Evolutionary conservation across 495 filamentous ascomycete species (phyloP).

Genomic region (Hypomontagnella monticulosa): DNA sequence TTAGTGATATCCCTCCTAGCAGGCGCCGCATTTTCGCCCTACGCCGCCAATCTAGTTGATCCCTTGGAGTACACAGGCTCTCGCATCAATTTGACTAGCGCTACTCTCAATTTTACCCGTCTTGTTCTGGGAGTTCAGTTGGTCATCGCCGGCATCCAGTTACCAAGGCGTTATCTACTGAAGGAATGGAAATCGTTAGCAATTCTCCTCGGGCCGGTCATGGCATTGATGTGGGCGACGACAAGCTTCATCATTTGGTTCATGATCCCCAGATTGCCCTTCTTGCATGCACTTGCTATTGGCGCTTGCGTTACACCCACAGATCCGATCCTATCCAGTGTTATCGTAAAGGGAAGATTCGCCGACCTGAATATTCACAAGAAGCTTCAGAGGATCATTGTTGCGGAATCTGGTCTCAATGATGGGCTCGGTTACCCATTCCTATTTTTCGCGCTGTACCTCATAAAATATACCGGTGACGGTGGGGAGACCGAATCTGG

Average conservation of each 20-base stretch:
- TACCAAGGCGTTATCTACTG: conserved; percentile 84
- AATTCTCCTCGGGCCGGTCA: conserved; percentile 83
- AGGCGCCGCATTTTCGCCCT: conserved; percentile 79
- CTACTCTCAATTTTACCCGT: conserved; percentile 82
- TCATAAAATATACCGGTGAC: conserved; percentile 77
- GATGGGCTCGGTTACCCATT: conserved; percentile 94
- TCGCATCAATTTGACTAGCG: conserved; percentile 44
- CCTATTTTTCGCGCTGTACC: conserved; percentile 82
- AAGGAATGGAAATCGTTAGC: conserved; percentile 82
- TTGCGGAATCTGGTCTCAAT: conserved; percentile 90
- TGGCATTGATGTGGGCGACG: conserved; percentile 88
- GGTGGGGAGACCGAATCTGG: conserved; percentile 56
- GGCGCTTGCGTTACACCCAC: conserved; percentile 91
- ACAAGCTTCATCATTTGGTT: conserved; percentile 83
- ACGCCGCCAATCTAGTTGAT: conserved; percentile 78
- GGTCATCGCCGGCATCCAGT: conserved; percentile 86
- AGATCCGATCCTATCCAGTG: conserved; percentile 88
- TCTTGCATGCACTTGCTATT: conserved; percentile 81
- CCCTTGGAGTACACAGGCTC: conserved; percentile 80
- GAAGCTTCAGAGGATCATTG: conserved; percentile 83
- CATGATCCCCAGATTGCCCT: conserved; percentile 74
- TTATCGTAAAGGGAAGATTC: conserved; percentile 93
- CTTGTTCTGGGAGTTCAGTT: conserved; percentile 92
- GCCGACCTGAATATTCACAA: conserved; percentile 89
- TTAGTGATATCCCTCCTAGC: conserved; percentile 84